Evolutionary conservation across 768 basidiomycete genomes (phyloP).

Genomic region (Tulasnella calospora): DNA sequence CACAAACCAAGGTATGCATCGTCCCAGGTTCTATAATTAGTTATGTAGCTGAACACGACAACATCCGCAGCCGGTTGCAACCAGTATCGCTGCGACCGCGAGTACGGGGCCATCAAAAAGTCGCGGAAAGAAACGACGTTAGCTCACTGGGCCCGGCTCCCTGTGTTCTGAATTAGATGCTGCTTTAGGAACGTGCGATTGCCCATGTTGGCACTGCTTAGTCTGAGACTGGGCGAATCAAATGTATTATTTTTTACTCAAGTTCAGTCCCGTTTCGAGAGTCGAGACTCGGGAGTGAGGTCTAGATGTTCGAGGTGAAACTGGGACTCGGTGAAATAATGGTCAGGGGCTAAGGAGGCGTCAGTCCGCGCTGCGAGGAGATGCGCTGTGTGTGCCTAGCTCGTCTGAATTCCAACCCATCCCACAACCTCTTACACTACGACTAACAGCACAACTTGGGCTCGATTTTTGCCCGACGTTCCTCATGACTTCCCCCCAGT

Average conservation of each 20-base stretch:
- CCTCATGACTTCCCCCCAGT: background rate
- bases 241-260: background rate
- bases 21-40: background rate
- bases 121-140: background rate
- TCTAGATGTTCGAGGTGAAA: background rate
- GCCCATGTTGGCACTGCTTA: background rate
- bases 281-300: background rate
- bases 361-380: background rate
- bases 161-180: background rate
- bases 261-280: background rate
- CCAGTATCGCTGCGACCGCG: background rate
- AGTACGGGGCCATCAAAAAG: background rate
- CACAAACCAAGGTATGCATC: background rate
- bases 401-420: slow-evolving; percentile 5
- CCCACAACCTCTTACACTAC: background rate
- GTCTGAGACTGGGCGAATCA: background rate
- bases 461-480: background rate
- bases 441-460: background rate
- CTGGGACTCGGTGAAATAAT: background rate
- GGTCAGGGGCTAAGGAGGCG: slow-evolving; percentile 4
- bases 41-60: background rate
- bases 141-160: background rate
- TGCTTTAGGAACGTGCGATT: background rate
- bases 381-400: background rate
- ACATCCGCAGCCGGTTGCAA: background rate